Conservation (phyloP, 179 eudicot species). For the Beta lomatogona region DNA sequence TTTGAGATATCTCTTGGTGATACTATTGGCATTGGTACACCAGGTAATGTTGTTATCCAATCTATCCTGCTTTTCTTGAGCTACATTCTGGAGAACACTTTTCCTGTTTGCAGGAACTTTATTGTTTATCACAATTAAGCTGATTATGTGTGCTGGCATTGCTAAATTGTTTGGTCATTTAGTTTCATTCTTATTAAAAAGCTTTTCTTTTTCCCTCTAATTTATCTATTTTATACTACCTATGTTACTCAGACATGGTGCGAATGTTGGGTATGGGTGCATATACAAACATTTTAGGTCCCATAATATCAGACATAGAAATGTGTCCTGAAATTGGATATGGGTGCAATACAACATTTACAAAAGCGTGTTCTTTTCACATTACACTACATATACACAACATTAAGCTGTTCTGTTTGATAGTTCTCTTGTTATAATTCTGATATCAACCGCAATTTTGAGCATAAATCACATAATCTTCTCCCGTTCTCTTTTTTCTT, state of each 20-base stretch:
- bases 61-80: constrained; percentile 8
- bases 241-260: neutral
- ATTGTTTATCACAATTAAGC: neutral
- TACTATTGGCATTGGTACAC: constrained; percentile 93
- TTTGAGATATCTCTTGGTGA: constrained; percentile 95
- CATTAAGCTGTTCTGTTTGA: no score
- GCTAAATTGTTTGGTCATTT: neutral
- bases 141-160: neutral
- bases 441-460: no score
- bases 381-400: no score
- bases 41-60: constrained; percentile 49
- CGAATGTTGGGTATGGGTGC: neutral
- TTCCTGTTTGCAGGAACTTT: neutral
- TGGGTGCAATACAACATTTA: no score
- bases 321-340: no score
- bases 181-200: neutral
- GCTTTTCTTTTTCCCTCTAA: neutral
- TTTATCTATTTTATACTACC: neutral
- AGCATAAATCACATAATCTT: no score
- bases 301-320: neutral
- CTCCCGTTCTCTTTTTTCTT: no score
- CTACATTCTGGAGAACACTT: neutral
- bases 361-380: no score
- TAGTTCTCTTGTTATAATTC: no score
- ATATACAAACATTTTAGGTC: neutral